Evolutionary conservation across 345 rosid genomes (phyloP), one percentile per base, ranked within the genome.

Genomic region (Eucalyptus virginea): DNA sequence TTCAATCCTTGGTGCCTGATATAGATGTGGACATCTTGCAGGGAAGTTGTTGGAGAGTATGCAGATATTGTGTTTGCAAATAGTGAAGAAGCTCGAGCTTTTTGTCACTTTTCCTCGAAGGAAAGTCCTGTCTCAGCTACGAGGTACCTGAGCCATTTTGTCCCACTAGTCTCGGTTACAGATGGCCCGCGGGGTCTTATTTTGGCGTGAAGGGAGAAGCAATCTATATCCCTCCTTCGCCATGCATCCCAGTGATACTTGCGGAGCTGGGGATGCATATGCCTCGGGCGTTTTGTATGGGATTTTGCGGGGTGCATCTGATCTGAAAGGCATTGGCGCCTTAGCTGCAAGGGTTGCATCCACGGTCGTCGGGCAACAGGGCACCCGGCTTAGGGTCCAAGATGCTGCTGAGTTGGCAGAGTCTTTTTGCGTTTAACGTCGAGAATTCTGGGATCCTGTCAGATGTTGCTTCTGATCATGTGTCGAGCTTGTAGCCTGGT

Each of bases 201-300:
- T 94, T 98, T 54, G 99, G 99, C 34, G 95, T 96, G 12, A 98
- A 96, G 93, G 99, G 99, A 92, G 99, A 98, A 92, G 98, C 99
- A 86, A 93, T 97, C 91, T 98, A 94, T 92, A 91, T 98, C 67
- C 96, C 99, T 88, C 98, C 99, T 48, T 94, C 96, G 15, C 97
- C 97, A 37, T 97, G 99, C 81, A 93, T 94, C 47, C 99, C 98
- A 2, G 90, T 94, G 26, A 97, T 90, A 97, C 98, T 1, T 96
- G 99, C 85, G 99, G 99, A 85, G 99, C 99, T 2, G 99, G 99
- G 86, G 98, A 98, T 89, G 99, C 99, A 14, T 98, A 96, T 34
- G 99, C 99, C 87, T 95, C 99, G 9, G 99, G 99, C 54, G 94
- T 98, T 88, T 92, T 98, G 89, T 98, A 97, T 23, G 95, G 99